Percentiles rank a stretch among this genome's conserved stretches.
Conservation (phyloP, 768 basidiomycete species). For the Termitomyces sp. region DNA sequence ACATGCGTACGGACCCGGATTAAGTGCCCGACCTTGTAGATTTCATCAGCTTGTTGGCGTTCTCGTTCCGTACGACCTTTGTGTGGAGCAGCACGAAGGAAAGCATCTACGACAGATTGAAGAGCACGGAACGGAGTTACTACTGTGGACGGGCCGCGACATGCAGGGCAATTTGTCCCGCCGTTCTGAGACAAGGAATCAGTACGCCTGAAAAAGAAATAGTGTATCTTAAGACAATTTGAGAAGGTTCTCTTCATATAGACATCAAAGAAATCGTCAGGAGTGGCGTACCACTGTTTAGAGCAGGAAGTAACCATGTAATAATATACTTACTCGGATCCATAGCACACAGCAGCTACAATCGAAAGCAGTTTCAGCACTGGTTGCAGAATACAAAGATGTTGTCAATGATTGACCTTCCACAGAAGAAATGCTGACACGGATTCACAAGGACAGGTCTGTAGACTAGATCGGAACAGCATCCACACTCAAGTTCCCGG, state of each 20-base stretch:
- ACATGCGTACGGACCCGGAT: conserved; percentile 45
- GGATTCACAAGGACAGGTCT: conserved; percentile 77
- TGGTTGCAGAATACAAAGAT: neutral
- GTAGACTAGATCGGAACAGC: conserved; percentile 79
- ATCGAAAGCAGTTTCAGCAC: neutral
- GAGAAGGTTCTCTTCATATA: neutral
- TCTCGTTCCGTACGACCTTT: conserved; percentile 65
- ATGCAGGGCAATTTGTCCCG: conserved; percentile 80
- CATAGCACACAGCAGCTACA: conserved; percentile 74
- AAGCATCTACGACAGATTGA: conserved; percentile 64
- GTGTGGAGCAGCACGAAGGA: conserved; percentile 67
- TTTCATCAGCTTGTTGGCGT: conserved; percentile 74
- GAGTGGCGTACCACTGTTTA: conserved; percentile 4
- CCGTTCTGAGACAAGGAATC: conserved; percentile 52
- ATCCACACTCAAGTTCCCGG: conserved; percentile 79
- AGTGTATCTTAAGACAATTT: neutral
- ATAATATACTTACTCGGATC: conserved; percentile 62
- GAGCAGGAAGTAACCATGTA: conserved; percentile 7
- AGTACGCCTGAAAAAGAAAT: neutral
- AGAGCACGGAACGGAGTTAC: conserved; percentile 71
- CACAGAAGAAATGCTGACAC: conserved; percentile 90
- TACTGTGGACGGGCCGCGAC: conserved; percentile 61
- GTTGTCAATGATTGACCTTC: conserved; percentile 48
- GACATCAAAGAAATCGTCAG: neutral
- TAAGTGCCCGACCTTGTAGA: conserved; percentile 57